Percentiles rank a stretch among this genome's conserved stretches.
Evolutionary conservation across 75 land plant genomes (phyloP).

Genomic region (Chamaecyparis obtusa): DNA sequence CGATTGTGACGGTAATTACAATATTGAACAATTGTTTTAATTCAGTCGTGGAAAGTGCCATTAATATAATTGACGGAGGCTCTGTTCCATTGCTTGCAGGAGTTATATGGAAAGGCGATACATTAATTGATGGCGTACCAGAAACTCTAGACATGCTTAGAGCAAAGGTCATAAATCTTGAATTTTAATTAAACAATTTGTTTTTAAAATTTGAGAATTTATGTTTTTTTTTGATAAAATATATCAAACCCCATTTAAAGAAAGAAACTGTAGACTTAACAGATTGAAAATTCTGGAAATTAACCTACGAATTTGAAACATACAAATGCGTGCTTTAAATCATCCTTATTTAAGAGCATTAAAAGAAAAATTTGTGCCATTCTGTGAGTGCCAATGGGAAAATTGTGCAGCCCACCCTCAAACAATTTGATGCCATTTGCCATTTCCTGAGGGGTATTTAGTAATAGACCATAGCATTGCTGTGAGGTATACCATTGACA

Average conservation of each 20-base stretch:
- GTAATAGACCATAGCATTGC: too few relatives aligned
- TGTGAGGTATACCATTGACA: too few relatives aligned
- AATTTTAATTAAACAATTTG: background rate
- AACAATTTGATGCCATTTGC: background rate
- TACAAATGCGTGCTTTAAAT: background rate
- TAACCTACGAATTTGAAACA: background rate
- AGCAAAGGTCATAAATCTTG: slow-evolving; percentile 45
- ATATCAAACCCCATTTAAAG: too few relatives aligned
- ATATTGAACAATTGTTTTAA: background rate
- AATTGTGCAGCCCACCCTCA: background rate
- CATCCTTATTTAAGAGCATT: background rate
- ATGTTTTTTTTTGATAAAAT: too few relatives aligned
- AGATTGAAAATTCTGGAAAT: background rate
- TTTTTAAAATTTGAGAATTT: too few relatives aligned
- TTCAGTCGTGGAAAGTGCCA: background rate
- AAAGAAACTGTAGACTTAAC: background rate
- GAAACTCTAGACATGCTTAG: slow-evolving; percentile 97
- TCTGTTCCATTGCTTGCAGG: slow-evolving; percentile 44
- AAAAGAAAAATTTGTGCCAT: background rate
- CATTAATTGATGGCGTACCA: slow-evolving; percentile 87
- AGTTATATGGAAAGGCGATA: slow-evolving; percentile 98
- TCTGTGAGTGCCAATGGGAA: background rate
- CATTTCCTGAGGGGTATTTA: background rate
- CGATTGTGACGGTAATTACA: slow-evolving; percentile 84
- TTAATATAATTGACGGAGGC: background rate